phyloP scores from a whole-genome alignment of 2,329 filamentous ascomycete genomes.

The Claviceps paspali region DNA sequence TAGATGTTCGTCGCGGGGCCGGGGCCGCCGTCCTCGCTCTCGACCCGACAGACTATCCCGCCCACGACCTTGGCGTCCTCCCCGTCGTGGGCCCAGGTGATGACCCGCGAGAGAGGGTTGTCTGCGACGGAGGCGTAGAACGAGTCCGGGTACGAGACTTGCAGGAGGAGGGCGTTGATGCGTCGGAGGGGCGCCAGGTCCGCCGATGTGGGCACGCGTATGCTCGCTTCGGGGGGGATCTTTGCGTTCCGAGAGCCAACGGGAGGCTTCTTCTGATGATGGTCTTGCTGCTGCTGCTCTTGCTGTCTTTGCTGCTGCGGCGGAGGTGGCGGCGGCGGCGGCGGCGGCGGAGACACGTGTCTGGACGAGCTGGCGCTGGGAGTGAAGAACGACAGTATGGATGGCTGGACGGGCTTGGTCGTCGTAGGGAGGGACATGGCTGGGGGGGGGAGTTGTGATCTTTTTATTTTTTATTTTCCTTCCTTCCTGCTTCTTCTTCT shows the following conservation, averaged over 20 bases:
- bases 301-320: conserved; percentile 8
- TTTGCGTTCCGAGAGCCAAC: conserved; percentile 4
- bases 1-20: conserved; percentile 33
- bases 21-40: conserved; percentile 14
- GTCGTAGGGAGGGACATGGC: conserved; percentile 29
- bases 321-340: conserved; percentile 14
- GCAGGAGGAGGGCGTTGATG: conserved; percentile 50
- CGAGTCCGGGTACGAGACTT: conserved; percentile 46
- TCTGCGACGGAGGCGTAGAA: conserved; percentile 44
- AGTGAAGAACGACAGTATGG: conserved; percentile 49
- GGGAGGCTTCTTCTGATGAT: no score
- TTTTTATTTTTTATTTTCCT: no score
- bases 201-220: conserved; percentile 31
- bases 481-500: no score
- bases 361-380: conserved; percentile 29
- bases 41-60: conserved; percentile 46
- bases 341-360: conserved; percentile 19
- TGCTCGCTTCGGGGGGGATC: conserved; percentile 32
- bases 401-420: conserved; percentile 29
- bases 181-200: conserved; percentile 45
- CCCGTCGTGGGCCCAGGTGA: conserved; percentile 37
- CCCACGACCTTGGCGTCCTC: conserved; percentile 38
- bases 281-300: not conserved
- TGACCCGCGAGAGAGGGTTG: conserved; percentile 42
- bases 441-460: conserved; percentile 2